Percentiles rank a stretch among this genome's conserved stretches.
Conservation (phyloP, 768 basidiomycete species). For the Lentinula raphanica region DNA sequence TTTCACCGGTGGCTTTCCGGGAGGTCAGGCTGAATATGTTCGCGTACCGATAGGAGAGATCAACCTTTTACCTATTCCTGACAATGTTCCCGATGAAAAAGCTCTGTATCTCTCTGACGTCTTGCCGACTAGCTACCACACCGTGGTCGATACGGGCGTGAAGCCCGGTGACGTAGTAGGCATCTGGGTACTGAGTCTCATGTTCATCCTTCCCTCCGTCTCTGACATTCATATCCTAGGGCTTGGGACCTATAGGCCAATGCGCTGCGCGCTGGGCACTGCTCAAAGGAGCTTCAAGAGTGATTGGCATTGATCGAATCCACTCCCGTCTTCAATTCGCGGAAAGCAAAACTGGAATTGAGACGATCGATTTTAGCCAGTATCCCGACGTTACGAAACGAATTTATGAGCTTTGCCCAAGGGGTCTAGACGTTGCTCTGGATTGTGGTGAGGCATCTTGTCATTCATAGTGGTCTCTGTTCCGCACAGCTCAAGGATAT, state of each 20-base stretch:
- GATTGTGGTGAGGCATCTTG: constrained; percentile 36
- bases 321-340: constrained; percentile 42
- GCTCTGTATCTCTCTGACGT: constrained; percentile 56
- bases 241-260: constrained; percentile 33
- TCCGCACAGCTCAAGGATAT: too few relatives aligned
- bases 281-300: constrained; percentile 61
- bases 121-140: constrained; percentile 69
- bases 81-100: constrained; percentile 57
- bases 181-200: constrained; percentile 47
- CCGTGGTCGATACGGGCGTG: constrained; percentile 70
- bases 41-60: constrained; percentile 67
- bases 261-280: constrained; percentile 56
- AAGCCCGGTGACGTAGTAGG: constrained; percentile 65
- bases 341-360: constrained; percentile 40
- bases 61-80: constrained; percentile 67
- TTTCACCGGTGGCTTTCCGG: constrained; percentile 68
- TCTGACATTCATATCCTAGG: not conserved
- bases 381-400: constrained; percentile 44
- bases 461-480: not conserved
- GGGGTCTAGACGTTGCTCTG: constrained; percentile 60
- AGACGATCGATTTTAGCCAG: constrained; percentile 55
- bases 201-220: not conserved
- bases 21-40: constrained; percentile 72
- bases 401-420: constrained; percentile 54
- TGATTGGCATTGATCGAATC: constrained; percentile 69